A percentile compares a stretch with the other conserved stretches of the same genome.
phyloP scores from a whole-genome alignment of 2,329 filamentous ascomycete genomes.

The Beauveria asiatica region DNA sequence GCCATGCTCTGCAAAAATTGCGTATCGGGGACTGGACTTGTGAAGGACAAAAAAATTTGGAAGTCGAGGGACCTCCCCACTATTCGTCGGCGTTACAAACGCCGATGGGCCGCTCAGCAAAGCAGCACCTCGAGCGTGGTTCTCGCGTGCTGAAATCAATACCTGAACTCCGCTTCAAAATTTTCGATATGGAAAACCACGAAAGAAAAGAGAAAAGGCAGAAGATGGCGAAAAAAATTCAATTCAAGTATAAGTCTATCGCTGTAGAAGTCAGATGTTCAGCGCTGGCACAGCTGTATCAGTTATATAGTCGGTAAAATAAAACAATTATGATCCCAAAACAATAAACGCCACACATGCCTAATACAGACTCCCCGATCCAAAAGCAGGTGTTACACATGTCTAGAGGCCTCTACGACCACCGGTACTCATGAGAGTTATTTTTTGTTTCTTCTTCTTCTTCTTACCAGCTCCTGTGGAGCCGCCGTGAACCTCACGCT shows the following conservation, averaged over 20 bases:
- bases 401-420: slow-evolving; percentile 37
- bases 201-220: background rate
- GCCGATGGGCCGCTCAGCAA: background rate
- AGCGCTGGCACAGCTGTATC: background rate
- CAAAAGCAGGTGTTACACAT: background rate
- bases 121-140: too few relatives aligned
- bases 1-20: slow-evolving; percentile 23
- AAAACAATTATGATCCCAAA: background rate
- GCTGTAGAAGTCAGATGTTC: background rate
- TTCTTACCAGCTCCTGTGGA: slow-evolving; percentile 41
- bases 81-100: slow-evolving; percentile 9
- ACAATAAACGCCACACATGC: slow-evolving; percentile 9
- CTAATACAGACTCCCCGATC: background rate
- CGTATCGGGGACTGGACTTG: background rate
- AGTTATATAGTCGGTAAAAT: background rate
- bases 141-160: too few relatives aligned
- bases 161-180: too few relatives aligned
- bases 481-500: slow-evolving; percentile 8
- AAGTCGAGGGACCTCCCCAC: slow-evolving; percentile 4
- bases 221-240: background rate
- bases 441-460: slow-evolving; percentile 67
- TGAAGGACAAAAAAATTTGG: slow-evolving; percentile 4
- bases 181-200: too few relatives aligned
- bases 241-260: background rate
- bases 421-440: slow-evolving; percentile 62